Evolutionary conservation across 352 stramenopile species (phyloP).

Genomic region (Phytophthora ohioensis): DNA sequence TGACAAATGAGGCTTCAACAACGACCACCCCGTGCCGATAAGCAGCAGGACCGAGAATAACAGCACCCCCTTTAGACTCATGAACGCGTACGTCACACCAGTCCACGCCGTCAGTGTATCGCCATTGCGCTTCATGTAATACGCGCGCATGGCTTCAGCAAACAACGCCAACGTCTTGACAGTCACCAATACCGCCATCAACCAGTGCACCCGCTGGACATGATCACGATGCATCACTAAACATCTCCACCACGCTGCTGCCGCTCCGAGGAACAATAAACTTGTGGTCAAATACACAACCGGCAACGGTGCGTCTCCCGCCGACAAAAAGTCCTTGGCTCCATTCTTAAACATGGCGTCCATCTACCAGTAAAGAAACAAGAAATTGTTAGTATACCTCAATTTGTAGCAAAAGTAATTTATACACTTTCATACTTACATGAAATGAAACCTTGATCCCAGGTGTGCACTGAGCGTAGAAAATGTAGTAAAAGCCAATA

Average conservation of each 20-base stretch:
- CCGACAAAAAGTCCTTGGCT: constrained; percentile 86
- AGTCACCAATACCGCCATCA: constrained; percentile 95
- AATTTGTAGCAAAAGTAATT: constrained; percentile 1
- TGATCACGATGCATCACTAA: constrained; percentile 59
- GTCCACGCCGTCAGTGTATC: constrained; percentile 93
- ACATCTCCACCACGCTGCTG: constrained; percentile 72
- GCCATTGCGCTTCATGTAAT: constrained; percentile 96
- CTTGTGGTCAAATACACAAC: constrained; percentile 86
- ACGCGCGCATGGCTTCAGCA: constrained; percentile 95
- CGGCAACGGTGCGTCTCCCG: constrained; percentile 85
- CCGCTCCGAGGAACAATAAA: constrained; percentile 68
- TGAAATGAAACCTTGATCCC: constrained; percentile 91
- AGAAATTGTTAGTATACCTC: background rate
- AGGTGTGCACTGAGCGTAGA: constrained; percentile 83
- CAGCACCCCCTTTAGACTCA: constrained; percentile 96
- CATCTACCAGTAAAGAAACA: constrained; percentile 54
- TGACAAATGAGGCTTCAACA: constrained; percentile 97
- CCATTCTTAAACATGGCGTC: constrained; percentile 85
- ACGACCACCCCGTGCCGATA: constrained; percentile 97
- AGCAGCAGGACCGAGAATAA: constrained; percentile 98
- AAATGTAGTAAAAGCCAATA: constrained; percentile 89
- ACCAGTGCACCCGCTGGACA: constrained; percentile 93
- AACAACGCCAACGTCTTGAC: constrained; percentile 96
- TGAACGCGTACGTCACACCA: constrained; percentile 96
- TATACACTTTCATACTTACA: constrained; percentile 35